Conservation (phyloP, 805 yeast genomes). For the Teunomyces tritomae region DNA sequence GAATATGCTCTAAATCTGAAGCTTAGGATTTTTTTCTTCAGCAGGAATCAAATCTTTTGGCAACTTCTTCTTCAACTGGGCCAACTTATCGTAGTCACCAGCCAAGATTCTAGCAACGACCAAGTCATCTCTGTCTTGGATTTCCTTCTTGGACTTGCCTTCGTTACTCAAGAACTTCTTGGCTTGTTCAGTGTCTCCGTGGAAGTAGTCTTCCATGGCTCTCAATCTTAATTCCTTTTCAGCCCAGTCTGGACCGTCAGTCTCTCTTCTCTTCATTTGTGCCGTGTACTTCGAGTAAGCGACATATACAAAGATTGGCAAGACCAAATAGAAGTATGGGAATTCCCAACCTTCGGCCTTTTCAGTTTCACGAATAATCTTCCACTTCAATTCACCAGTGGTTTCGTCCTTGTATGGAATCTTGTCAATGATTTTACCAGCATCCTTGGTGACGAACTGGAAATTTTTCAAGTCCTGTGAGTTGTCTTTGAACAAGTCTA, state of each 20-base stretch:
- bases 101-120: conserved; percentile 77
- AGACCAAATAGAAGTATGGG: conserved; percentile 65
- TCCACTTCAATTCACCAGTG: conserved; percentile 79
- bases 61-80: conserved; percentile 52
- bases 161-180: conserved; percentile 52
- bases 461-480: conserved; percentile 57
- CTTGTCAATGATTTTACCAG: conserved; percentile 71
- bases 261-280: conserved; percentile 39
- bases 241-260: conserved; percentile 71
- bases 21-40: conserved; percentile 30
- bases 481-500: conserved; percentile 57
- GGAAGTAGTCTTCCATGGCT: conserved; percentile 62
- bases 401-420: conserved; percentile 78
- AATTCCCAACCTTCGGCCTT: conserved; percentile 84
- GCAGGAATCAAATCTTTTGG: conserved; percentile 30
- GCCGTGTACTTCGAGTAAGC: conserved; percentile 48
- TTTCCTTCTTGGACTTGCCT: conserved; percentile 53
- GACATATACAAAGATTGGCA: conserved; percentile 65
- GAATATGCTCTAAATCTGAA: conserved; percentile 27
- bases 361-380: conserved; percentile 66
- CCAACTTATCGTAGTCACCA: conserved; percentile 78
- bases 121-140: conserved; percentile 67
- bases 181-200: conserved; percentile 50
- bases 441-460: conserved; percentile 47
- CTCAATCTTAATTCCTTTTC: conserved; percentile 76